These are phyloP conservation scores for Byssoonygena ceratinophila DNA, from an alignment of 2,329 filamentous ascomycete genomes.

Conservation along the genomic window DNA sequence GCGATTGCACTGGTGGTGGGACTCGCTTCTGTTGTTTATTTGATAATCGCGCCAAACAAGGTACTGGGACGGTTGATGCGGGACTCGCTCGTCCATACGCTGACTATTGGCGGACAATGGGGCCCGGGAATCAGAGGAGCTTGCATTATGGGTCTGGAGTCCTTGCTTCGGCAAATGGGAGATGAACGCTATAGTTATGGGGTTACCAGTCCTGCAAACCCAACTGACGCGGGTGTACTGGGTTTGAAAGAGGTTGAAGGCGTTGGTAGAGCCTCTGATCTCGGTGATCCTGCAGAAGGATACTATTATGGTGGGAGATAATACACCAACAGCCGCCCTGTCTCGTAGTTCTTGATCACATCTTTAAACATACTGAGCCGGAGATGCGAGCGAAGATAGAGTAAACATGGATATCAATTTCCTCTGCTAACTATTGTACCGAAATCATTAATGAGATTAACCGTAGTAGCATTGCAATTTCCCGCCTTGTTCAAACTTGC, in stretches of 20 bases:
- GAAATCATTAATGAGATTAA: no score
- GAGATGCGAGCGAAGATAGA: no score
- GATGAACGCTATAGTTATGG: constrained; percentile 6
- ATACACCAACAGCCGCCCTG: neutral
- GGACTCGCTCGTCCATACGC: constrained; percentile 9
- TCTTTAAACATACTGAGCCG: neutral
- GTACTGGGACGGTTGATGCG: constrained; percentile 9
- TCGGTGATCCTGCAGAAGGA: constrained; percentile 1
- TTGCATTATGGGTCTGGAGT: constrained; percentile 5
- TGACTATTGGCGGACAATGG: constrained; percentile 3
- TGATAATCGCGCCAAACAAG: constrained; percentile 4
- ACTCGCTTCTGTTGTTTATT: neutral
- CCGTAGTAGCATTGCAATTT: no score
- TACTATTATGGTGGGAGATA: constrained; percentile 10
- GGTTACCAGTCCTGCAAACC: constrained; percentile 3
- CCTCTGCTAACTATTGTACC: neutral
- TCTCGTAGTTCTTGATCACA: neutral
- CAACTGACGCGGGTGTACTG: neutral
- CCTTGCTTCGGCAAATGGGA: constrained; percentile 3
- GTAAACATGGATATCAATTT: no score
- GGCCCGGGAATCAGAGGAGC: constrained; percentile 6
- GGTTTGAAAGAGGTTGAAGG: constrained; percentile 6
- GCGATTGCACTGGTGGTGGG: neutral
- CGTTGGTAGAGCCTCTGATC: neutral
- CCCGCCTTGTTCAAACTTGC: no score